Evolutionary conservation across 2,329 filamentous ascomycete species (phyloP).

Genomic region (Fusarium buxicola): DNA sequence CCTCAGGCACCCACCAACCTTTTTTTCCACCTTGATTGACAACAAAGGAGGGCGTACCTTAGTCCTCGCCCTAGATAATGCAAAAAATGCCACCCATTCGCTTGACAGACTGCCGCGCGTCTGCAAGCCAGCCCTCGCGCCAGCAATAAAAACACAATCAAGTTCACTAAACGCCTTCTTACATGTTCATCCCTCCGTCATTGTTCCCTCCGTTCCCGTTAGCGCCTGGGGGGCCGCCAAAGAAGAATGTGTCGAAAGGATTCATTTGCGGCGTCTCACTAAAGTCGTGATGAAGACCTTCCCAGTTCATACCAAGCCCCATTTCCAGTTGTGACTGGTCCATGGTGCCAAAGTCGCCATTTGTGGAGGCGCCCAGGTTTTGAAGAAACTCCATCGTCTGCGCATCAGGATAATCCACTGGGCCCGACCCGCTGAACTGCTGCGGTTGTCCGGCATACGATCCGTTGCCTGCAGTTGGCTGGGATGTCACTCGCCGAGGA

Average conservation of each 20-base stretch:
- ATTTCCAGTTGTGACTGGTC: constrained; percentile 69
- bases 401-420: constrained; percentile 59
- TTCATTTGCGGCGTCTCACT: constrained; percentile 70
- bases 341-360: constrained; percentile 49
- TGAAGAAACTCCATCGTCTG: constrained; percentile 67
- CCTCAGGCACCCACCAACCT: background rate
- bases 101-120: constrained; percentile 23
- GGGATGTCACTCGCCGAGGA: constrained; percentile 52
- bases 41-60: constrained; percentile 7
- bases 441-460: constrained; percentile 50
- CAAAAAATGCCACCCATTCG: constrained; percentile 29
- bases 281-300: constrained; percentile 72
- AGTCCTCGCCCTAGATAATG: constrained; percentile 16
- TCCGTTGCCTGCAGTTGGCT: constrained; percentile 47
- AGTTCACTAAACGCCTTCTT: constrained; percentile 13
- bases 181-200: constrained; percentile 46
- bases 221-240: constrained; percentile 64
- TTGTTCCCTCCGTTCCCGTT: constrained; percentile 38
- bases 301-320: constrained; percentile 74
- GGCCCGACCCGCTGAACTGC: constrained; percentile 50
- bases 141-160: constrained; percentile 28
- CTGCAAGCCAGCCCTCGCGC: constrained; percentile 32
- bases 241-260: constrained; percentile 80
- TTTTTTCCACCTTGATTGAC: constrained; percentile 1
- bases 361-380: constrained; percentile 53